Evolutionary conservation across 108 stramenopile genomes (phyloP).

Genomic region (Discostella stelligeroides): DNA sequence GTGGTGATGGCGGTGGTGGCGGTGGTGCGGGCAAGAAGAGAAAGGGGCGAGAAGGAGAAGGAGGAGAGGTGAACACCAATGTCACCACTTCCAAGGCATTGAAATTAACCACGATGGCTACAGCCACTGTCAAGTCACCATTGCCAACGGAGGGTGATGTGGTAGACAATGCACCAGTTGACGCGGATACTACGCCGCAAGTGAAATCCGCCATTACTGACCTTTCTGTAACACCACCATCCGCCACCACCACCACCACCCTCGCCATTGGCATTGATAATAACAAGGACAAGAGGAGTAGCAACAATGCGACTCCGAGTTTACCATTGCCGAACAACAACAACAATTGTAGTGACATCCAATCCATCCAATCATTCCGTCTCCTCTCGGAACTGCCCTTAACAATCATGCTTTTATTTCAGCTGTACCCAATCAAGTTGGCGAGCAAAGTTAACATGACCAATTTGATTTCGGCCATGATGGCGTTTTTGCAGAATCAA

Average conservation of each 20-base stretch:
- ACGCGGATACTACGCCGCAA: slow-evolving; percentile 30
- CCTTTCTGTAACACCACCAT: background rate
- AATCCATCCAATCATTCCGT: slow-evolving; percentile 74
- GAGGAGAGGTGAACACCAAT: too few species aligned
- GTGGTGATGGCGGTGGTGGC: background rate
- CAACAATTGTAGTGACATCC: slow-evolving; percentile 17
- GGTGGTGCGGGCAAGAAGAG: slow-evolving; percentile 1
- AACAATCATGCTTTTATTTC: slow-evolving; percentile 92
- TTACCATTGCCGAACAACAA: too few species aligned
- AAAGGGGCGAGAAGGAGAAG: background rate
- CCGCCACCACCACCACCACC: slow-evolving; percentile 6
- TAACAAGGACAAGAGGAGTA: background rate
- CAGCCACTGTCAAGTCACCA: too few species aligned
- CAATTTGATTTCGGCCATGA: slow-evolving; percentile 86
- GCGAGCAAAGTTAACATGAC: slow-evolving; percentile 78
- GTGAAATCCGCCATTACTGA: background rate
- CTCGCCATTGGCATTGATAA: slow-evolving; percentile 8
- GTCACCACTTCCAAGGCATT: too few species aligned
- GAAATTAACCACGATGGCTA: too few species aligned
- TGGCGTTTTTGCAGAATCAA: slow-evolving; percentile 72
- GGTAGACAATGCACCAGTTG: slow-evolving; percentile 5
- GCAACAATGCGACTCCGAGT: background rate
- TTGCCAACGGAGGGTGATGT: too few species aligned
- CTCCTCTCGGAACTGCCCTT: slow-evolving; percentile 92
- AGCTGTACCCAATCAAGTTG: slow-evolving; percentile 83